Conservation (phyloP, 1,284 basidiomycete species). For the Cerrena zonata region DNA sequence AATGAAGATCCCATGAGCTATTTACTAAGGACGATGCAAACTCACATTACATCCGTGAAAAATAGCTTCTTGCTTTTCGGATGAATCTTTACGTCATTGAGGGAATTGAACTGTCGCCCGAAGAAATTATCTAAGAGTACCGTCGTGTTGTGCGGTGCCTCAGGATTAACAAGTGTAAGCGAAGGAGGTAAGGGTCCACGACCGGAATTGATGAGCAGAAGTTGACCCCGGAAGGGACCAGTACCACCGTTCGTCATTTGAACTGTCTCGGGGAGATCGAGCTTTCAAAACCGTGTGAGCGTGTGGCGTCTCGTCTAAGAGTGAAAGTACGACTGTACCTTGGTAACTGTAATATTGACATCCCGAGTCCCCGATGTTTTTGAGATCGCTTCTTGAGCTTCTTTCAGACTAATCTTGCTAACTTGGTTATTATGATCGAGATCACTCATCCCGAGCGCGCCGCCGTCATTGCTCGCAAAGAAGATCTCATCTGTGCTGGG, state of each 20-base stretch:
- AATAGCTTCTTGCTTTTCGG: constrained; percentile 58
- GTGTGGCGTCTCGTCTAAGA: neutral
- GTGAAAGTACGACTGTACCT: constrained; percentile 33
- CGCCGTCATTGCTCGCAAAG: constrained; percentile 45
- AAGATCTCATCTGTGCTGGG: constrained; percentile 54
- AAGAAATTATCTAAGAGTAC: constrained; percentile 39
- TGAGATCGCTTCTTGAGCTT: constrained; percentile 26
- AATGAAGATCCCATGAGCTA: neutral
- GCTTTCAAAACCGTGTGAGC: constrained; percentile 24
- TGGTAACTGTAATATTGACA: constrained; percentile 52
- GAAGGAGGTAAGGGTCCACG: constrained; percentile 58
- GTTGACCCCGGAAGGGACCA: constrained; percentile 56
- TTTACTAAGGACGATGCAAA: constrained; percentile 8
- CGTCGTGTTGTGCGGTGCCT: constrained; percentile 39
- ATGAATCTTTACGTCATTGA: constrained; percentile 75
- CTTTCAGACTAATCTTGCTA: constrained; percentile 31
- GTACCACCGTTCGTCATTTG: constrained; percentile 76
- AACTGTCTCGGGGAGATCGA: constrained; percentile 42
- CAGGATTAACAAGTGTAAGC: constrained; percentile 61
- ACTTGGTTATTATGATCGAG: constrained; percentile 40
- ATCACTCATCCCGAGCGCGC: constrained; percentile 37
- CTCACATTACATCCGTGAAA: constrained; percentile 66
- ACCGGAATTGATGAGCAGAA: constrained; percentile 66
- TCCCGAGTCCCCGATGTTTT: constrained; percentile 26
- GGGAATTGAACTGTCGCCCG: constrained; percentile 75